These are phyloP conservation scores for Alternaria incomplexa DNA, from an alignment of 2,329 filamentous ascomycete genomes.

Conservation along the genomic window DNA sequence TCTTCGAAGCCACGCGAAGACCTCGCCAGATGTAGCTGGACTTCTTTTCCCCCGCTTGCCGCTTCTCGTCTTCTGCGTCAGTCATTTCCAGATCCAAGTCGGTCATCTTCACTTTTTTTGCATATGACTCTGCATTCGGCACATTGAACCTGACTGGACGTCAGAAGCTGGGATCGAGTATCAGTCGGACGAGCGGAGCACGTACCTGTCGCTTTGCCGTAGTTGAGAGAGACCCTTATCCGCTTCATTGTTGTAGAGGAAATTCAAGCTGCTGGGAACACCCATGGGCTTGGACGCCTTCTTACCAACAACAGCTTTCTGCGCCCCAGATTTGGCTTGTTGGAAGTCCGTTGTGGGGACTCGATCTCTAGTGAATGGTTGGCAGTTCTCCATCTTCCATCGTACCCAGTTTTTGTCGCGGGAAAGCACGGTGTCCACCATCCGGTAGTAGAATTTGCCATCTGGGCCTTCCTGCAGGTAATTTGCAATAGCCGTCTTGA, in stretches of 20 bases:
- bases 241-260: constrained; percentile 72
- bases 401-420: constrained; percentile 98
- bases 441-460: constrained; percentile 91
- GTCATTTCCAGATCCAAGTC: constrained; percentile 89
- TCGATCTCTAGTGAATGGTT: constrained; percentile 78
- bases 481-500: constrained; percentile 77
- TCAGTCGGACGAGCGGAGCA: constrained; percentile 34
- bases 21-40: constrained; percentile 91
- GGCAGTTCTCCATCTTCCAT: constrained; percentile 96
- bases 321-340: constrained; percentile 70
- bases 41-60: constrained; percentile 70
- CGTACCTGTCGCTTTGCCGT: constrained; percentile 64
- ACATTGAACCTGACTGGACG: constrained; percentile 64
- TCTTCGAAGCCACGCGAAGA: constrained; percentile 77
- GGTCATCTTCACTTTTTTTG: constrained; percentile 75
- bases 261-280: constrained; percentile 56
- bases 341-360: constrained; percentile 73
- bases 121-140: constrained; percentile 73
- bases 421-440: constrained; percentile 94
- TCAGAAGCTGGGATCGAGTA: constrained; percentile 28
- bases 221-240: constrained; percentile 71
- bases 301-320: constrained; percentile 72
- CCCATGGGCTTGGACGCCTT: constrained; percentile 62
- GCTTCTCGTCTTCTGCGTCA: constrained; percentile 66
- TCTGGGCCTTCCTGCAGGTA: constrained; percentile 83